Percentiles rank a stretch among this genome's conserved stretches.
phyloP scores from a whole-genome alignment of 1,284 basidiomycete species.

The Pterulicium gracile region DNA sequence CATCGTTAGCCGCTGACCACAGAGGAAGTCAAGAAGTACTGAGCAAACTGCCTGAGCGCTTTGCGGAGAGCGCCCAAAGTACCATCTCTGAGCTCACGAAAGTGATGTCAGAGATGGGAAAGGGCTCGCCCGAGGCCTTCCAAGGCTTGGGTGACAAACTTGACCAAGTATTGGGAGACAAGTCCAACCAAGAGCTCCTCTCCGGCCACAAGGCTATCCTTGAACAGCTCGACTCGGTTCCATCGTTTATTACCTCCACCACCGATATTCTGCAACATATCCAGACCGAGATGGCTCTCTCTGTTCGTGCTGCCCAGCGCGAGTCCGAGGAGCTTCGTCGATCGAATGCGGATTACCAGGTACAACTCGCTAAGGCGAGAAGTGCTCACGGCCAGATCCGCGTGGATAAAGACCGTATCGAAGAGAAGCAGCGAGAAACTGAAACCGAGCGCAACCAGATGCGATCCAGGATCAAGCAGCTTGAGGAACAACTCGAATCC shows the following conservation, averaged over 20 bases:
- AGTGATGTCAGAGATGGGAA: neutral
- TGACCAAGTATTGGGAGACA: neutral
- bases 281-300: conserved; percentile 48
- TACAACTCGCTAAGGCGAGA: conserved; percentile 63
- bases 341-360: conserved; percentile 53
- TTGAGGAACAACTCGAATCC: conserved; percentile 22
- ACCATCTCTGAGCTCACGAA: neutral
- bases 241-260: conserved; percentile 44
- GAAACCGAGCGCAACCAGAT: conserved; percentile 57
- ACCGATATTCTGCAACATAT: conserved; percentile 44
- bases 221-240: conserved; percentile 44
- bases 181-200: conserved; percentile 31
- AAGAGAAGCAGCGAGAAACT: conserved; percentile 43
- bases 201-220: conserved; percentile 38
- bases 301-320: conserved; percentile 41
- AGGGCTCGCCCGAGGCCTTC: neutral
- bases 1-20: neutral
- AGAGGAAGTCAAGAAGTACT: neutral
- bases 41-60: neutral
- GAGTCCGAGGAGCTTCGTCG: conserved; percentile 62
- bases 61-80: neutral
- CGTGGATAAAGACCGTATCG: conserved; percentile 68
- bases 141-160: neutral
- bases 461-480: conserved; percentile 39
- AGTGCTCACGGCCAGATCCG: conserved; percentile 64